Conservation (phyloP, 208 protist genomes). For the Wallacemonas rigidus region DNA sequence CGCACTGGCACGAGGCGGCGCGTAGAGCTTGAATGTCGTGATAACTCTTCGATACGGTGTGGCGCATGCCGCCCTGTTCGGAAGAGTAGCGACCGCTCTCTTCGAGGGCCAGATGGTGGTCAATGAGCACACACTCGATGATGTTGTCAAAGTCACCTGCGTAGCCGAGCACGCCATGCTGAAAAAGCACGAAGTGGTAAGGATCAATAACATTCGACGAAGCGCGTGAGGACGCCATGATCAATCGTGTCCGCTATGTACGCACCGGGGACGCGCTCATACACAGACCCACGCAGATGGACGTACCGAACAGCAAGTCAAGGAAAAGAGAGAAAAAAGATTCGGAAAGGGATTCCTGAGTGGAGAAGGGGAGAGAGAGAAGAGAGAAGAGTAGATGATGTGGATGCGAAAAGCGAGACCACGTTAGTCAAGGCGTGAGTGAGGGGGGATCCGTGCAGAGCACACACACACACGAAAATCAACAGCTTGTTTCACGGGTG, state of each 20-base stretch:
- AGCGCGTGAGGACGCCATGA: not conserved
- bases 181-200: constrained; percentile 64
- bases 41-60: constrained; percentile 9
- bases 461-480: too few species aligned
- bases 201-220: constrained; percentile 31
- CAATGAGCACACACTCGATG: constrained; percentile 31
- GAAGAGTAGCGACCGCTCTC: constrained; percentile 18
- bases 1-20: not conserved
- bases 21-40: constrained; percentile 4
- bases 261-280: too few species aligned
- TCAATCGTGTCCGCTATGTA: not conserved
- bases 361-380: not conserved
- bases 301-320: not conserved
- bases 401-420: not conserved
- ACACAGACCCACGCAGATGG: too few species aligned
- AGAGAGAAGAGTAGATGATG: constrained; percentile 12
- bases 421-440: not conserved
- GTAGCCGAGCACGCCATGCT: constrained; percentile 66
- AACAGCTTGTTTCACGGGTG: too few species aligned
- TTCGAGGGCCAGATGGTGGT: constrained; percentile 31
- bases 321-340: constrained; percentile 8
- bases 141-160: constrained; percentile 48
- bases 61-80: not conserved
- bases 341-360: too few species aligned
- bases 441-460: too few species aligned